Evolutionary conservation across 305 asterid genomes (phyloP).

Genomic region (Striga hermonthica): DNA sequence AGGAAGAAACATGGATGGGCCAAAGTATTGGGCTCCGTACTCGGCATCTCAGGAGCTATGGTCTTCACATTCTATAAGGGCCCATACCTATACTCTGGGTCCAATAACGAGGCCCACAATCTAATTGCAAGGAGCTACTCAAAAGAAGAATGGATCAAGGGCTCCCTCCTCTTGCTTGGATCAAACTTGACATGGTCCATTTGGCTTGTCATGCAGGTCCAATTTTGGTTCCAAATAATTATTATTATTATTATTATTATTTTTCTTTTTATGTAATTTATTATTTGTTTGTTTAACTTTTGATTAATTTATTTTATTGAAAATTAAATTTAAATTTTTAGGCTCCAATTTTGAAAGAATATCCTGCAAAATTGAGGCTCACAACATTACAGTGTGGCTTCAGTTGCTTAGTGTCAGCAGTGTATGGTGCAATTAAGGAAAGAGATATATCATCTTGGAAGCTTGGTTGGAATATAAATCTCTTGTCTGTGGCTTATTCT

Average conservation of each 20-base stretch:
- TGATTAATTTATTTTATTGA: background rate
- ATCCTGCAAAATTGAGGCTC: constrained; percentile 51
- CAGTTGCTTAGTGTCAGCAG: constrained; percentile 37
- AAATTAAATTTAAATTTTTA: constrained; percentile 10
- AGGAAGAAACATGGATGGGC: constrained; percentile 40
- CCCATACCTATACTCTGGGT: constrained; percentile 37
- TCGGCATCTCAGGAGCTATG: constrained; percentile 46
- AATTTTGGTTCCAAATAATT: background rate
- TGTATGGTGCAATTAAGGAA: constrained; percentile 38
- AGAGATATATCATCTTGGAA: constrained; percentile 44
- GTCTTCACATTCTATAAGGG: constrained; percentile 52
- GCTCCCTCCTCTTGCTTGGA: constrained; percentile 41
- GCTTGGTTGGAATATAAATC: constrained; percentile 46
- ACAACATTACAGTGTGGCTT: constrained; percentile 45
- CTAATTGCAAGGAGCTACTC: constrained; percentile 25
- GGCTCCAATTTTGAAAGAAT: constrained; percentile 50
- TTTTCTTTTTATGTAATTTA: no score
- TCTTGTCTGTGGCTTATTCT: constrained; percentile 38
- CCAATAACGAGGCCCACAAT: constrained; percentile 23
- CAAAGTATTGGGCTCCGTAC: constrained; percentile 43
- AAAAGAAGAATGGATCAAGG: constrained; percentile 54
- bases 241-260: no score
- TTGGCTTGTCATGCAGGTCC: constrained; percentile 60
- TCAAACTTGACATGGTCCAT: constrained; percentile 42
- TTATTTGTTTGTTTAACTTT: no score